These are phyloP conservation scores for Exophiala calicioides DNA, from an alignment of 2,329 filamentous ascomycete genomes.

Conservation along the genomic window DNA sequence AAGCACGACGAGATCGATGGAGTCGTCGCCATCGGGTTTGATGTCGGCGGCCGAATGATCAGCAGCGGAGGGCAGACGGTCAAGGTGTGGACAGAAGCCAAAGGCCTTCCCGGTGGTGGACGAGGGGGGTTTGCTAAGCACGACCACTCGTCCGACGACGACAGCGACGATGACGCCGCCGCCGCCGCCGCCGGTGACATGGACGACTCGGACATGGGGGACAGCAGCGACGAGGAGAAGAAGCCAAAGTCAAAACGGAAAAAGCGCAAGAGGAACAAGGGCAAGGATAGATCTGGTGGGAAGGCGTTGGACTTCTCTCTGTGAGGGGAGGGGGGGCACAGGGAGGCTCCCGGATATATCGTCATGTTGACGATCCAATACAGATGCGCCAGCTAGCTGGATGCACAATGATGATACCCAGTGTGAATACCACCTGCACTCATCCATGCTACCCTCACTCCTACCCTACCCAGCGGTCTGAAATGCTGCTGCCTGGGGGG, in stretches of 20 bases:
- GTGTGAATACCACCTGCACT: too few relatives aligned
- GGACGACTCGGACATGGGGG: conserved; percentile 46
- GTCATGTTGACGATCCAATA: conserved; percentile 2
- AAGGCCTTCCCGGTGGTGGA: conserved; percentile 49
- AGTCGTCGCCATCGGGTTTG: conserved; percentile 79
- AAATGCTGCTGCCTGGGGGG: too few relatives aligned
- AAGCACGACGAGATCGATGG: conserved; percentile 85
- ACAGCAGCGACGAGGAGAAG: conserved; percentile 51
- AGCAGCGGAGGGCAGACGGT: conserved; percentile 82
- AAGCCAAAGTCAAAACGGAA: conserved; percentile 45
- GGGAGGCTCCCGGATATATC: neutral
- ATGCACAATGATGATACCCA: too few relatives aligned
- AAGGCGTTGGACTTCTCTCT: conserved; percentile 29
- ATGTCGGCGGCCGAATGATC: conserved; percentile 82
- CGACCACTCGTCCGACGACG: conserved; percentile 40
- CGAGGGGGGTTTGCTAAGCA: conserved; percentile 35
- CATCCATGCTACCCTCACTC: too few relatives aligned
- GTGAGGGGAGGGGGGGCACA: conserved; percentile 7
- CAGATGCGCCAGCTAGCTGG: too few relatives aligned
- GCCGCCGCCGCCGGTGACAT: conserved; percentile 49
- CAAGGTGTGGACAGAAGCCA: conserved; percentile 84
- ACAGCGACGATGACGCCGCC: conserved; percentile 53
- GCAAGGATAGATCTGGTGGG: conserved; percentile 40
- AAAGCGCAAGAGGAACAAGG: conserved; percentile 50
- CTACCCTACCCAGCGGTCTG: too few relatives aligned